Evolutionary conservation across 768 basidiomycete genomes (phyloP), one percentile per base, ranked within the genome.

Genomic region (Panellus pusillus): DNA sequence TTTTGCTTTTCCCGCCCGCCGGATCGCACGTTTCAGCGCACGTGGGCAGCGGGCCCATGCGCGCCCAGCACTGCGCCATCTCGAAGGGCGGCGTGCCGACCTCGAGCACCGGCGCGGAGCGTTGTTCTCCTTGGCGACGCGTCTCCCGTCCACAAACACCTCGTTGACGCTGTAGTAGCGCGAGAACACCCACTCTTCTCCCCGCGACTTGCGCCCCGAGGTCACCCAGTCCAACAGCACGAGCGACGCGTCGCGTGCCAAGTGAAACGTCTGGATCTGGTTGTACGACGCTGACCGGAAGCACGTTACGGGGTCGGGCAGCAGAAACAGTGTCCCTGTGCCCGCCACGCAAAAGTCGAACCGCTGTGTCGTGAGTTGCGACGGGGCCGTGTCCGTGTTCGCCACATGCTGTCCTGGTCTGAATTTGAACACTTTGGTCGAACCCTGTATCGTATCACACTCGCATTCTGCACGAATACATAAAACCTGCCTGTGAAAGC

Each of bases 301-400:
- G 69, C 94, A 97, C 18, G 94, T 93, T 44, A 97, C 91, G 19
- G 94, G 92, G 64, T 96, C 90, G 1, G 94, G 95, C 27, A 98
- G 82, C 44, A 97, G 78, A 63, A 94, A 82, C 45, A 98, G 76
- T 2, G 80, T 73, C 36, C 85, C 76, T 1, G 68, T 64, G 2
- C 80, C 63, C 5, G 74, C 70, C 44, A 97, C 69, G 9, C 64
- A 71, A 47, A 86, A 83, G 37, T 79, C 75, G 65, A 89, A 73
- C n/a, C 72, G 73, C 66, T 94, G 91, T 37, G 69, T 74, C 6
- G 91, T 94, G 44, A 69, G 50, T 50, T 57, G 52, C 20, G 19
- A 47, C 43, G 53, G 40, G 43, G 42, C 37, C 51, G 58, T 53
- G 46, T 43, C 42, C 63, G 54, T 35, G 41, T 76, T 73, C 24